Evolutionary conservation across 495 filamentous ascomycete genomes (phyloP).

Genomic region (Talaromyces ruber): DNA sequence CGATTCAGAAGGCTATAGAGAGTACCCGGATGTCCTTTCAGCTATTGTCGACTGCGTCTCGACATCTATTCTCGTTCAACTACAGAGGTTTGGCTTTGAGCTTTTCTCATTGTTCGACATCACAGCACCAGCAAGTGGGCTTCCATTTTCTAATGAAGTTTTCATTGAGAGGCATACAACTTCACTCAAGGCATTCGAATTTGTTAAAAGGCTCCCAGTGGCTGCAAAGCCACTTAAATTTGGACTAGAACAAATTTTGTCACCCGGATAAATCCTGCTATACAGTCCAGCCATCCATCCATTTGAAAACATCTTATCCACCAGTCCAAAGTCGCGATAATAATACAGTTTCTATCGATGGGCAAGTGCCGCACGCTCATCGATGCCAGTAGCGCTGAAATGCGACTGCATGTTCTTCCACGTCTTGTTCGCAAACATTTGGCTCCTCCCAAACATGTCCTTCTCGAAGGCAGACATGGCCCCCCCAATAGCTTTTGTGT

Average conservation of each 20-base stretch:
- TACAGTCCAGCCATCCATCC: neutral
- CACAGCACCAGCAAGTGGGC: neutral
- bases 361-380: neutral
- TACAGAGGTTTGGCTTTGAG: slow-evolving; percentile 1
- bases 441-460: neutral
- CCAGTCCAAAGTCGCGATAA: neutral
- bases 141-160: slow-evolving; percentile 1
- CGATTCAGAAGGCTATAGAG: neutral
- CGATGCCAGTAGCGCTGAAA: slow-evolving; percentile 2
- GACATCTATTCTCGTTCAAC: slow-evolving; percentile 1
- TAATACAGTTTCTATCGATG: neutral
- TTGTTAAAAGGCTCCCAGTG: neutral
- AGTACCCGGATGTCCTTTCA: neutral
- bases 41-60: neutral
- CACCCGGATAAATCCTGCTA: neutral
- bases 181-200: neutral
- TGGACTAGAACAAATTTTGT: neutral
- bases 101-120: neutral
- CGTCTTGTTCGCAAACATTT: neutral
- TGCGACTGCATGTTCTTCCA: neutral
- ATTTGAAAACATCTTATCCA: neutral
- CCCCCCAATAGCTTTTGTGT: neutral
- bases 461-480: neutral
- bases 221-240: neutral
- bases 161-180: neutral